Evolutionary conservation across 805 yeast species (phyloP).

Genomic region (Hanseniaspora vineae): DNA sequence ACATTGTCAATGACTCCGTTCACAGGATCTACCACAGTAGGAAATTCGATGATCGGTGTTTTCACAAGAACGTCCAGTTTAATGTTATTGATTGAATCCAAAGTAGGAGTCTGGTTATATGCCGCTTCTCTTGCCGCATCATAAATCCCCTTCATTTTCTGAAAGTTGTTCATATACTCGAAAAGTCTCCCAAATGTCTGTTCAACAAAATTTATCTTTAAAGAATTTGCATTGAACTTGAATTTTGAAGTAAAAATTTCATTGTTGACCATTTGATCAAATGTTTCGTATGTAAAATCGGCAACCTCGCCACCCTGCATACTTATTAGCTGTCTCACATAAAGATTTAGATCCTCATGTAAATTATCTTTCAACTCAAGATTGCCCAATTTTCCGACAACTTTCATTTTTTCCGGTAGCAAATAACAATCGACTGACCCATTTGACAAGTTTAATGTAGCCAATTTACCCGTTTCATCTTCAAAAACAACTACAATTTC

Average conservation of each 20-base stretch:
- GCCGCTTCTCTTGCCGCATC: slow-evolving; percentile 86
- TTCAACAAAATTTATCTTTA: slow-evolving; percentile 68
- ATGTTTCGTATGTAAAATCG: slow-evolving; percentile 74
- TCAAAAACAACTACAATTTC: slow-evolving; percentile 64
- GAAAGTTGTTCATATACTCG: slow-evolving; percentile 58
- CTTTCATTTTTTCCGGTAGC: slow-evolving; percentile 66
- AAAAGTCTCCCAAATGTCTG: slow-evolving; percentile 60
- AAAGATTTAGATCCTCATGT: slow-evolving; percentile 48
- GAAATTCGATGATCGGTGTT: slow-evolving; percentile 79
- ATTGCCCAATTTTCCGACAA: slow-evolving; percentile 64
- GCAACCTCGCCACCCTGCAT: slow-evolving; percentile 73
- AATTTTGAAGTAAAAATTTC: slow-evolving; percentile 34
- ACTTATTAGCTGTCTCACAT: slow-evolving; percentile 50
- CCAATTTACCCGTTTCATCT: slow-evolving; percentile 64
- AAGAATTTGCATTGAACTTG: slow-evolving; percentile 60
- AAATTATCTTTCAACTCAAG: slow-evolving; percentile 66
- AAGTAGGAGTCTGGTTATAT: slow-evolving; percentile 60
- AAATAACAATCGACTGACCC: slow-evolving; percentile 57
- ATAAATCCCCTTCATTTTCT: slow-evolving; percentile 76
- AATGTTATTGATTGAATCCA: slow-evolving; percentile 39
- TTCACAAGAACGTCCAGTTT: slow-evolving; percentile 58
- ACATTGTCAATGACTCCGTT: slow-evolving; percentile 41
- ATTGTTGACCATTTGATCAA: slow-evolving; percentile 38
- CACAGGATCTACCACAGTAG: slow-evolving; percentile 36
- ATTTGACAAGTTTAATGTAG: slow-evolving; percentile 61